These are phyloP conservation scores for Termitomyces sp. DNA, from an alignment of 768 basidiomycete species.

Conservation along the genomic window DNA sequence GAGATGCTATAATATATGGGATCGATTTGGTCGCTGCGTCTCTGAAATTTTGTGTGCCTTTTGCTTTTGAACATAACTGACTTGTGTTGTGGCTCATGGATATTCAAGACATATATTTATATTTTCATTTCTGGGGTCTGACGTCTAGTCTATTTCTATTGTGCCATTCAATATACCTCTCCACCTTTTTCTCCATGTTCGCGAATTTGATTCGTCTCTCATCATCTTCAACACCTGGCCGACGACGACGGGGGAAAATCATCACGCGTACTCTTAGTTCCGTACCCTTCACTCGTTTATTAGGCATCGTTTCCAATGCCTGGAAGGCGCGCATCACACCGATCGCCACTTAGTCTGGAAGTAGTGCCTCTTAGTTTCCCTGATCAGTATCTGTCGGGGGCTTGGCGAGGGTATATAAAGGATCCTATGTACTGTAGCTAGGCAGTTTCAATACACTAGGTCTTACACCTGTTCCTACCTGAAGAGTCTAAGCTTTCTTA, in stretches of 20 bases:
- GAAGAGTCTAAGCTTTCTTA: not conserved
- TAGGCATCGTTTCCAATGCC: too few relatives aligned
- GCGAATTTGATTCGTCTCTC: not conserved
- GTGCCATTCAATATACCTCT: not conserved
- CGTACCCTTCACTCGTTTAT: too few relatives aligned
- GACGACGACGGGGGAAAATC: not conserved
- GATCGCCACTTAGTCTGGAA: too few relatives aligned
- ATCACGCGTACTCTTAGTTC: too few relatives aligned
- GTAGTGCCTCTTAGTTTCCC: too few relatives aligned
- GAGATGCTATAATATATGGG: not conserved
- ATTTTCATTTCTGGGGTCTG: not conserved
- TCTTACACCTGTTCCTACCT: not conserved
- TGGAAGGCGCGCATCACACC: too few relatives aligned
- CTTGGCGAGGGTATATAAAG: too few relatives aligned
- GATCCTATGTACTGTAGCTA: too few relatives aligned
- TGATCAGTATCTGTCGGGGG: too few relatives aligned
- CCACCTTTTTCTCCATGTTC: not conserved
- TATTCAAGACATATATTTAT: not conserved
- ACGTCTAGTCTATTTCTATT: not conserved
- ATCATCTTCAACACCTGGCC: not conserved
- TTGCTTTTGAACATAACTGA: not conserved
- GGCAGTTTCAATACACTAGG: not conserved
- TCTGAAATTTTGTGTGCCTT: not conserved
- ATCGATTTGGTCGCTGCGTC: not conserved
- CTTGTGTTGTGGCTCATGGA: not conserved